Evolutionary conservation across 805 yeast species (phyloP).

Genomic region (Candida multigemmis): DNA sequence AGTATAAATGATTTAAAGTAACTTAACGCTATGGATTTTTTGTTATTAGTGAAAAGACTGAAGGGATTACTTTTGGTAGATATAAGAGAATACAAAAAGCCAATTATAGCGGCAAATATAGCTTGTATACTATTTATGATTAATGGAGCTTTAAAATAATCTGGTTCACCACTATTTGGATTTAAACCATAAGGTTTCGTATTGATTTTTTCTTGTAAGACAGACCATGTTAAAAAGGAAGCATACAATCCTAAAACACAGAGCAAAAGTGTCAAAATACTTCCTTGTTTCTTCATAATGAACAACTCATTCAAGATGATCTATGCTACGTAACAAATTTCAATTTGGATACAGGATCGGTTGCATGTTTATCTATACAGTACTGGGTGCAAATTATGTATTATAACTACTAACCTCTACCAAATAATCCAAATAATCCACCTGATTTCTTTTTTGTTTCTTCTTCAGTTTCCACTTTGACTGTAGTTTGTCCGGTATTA

Average conservation of each 20-base stretch:
- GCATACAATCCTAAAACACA: constrained; percentile 64
- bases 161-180: constrained; percentile 16
- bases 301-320: not conserved
- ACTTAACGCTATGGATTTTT: constrained; percentile 5
- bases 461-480: constrained; percentile 9
- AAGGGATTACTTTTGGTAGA: constrained; percentile 20
- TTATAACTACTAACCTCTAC: constrained; percentile 34
- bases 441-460: constrained; percentile 29
- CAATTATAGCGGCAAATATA: constrained; percentile 59
- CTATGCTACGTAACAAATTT: not conserved
- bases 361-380: too few relatives aligned
- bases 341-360: too few relatives aligned
- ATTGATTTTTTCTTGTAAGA: constrained; percentile 81
- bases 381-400: too few relatives aligned
- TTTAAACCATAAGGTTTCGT: constrained; percentile 61
- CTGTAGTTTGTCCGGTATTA: constrained; percentile 4
- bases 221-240: constrained; percentile 86
- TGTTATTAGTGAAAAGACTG: constrained; percentile 22
- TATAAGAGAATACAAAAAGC: constrained; percentile 44
- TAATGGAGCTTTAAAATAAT: constrained; percentile 65
- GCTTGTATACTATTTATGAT: constrained; percentile 74
- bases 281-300: not conserved
- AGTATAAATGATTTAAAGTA: constrained; percentile 31
- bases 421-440: constrained; percentile 70
- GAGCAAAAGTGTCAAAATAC: constrained; percentile 11